Base-by-base conservation (phyloP, 495 filamentous ascomycete genomes). In the Penicillium salamii region DNA sequence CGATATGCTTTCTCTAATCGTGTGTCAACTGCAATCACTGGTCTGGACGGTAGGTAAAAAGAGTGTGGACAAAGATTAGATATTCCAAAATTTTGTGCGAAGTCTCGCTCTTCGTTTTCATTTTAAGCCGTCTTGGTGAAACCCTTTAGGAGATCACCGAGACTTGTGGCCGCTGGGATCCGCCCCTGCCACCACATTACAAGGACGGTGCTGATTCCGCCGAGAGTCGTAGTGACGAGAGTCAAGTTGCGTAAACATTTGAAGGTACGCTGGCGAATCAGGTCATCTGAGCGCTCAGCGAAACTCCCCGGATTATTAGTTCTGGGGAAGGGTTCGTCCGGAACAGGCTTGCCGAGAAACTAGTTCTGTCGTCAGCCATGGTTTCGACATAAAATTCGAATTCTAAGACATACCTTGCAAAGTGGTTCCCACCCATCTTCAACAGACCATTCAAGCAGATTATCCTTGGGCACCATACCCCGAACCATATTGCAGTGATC, bases 401-500 rank as follows among this genome's bases (percentile, higher is more conserved):
- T 26, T 26, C 23, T 3, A 26, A 26, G 8, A 8, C 23, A 26
- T 26, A 26, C 23, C 23, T 42, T 37, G 61, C 80, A 83, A 7
- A 83, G 64, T 5, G 79, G 79, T 35, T 61, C 75, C 80, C 79
- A 83, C 5, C 80, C 81, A 50, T 80, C 72, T 20, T 71, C 63
- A 43, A 81, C 71, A 29, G 60, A 63, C 64, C 76, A 83, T 55
- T 82, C 79, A 29, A 83, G 70, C 40, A 82, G 53, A 34, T 65
- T 67, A 28, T 67, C 72, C 52, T 58, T 52, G 6, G 66, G 59
- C 3, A 77, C 71, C 34, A 74, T 21, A 1, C 63, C 61, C 18
- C 50, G 34, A 17, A 66, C 42, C 40, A 48, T 59, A 13, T 52
- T 52, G 36, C 41, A 52, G 48, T 65, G 61, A 17, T 64, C 51